These are phyloP conservation scores for Sequoia sempervirens DNA, from an alignment of 75 land plant genomes.

Conservation along the genomic window DNA sequence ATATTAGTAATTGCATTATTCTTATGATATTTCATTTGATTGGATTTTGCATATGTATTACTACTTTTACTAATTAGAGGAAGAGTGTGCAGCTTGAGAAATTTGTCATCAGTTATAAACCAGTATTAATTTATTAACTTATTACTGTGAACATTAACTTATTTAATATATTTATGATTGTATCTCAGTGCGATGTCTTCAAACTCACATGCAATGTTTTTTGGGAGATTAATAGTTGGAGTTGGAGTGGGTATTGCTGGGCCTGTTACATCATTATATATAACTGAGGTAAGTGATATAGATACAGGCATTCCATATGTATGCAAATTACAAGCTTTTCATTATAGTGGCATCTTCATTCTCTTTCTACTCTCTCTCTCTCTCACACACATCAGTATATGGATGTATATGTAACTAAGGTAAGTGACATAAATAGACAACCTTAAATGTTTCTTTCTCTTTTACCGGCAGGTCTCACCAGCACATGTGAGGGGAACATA, in stretches of 20 bases:
- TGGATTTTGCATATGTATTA: background rate
- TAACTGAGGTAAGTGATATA: conserved; percentile 66
- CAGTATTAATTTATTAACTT: background rate
- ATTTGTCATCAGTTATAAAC: background rate
- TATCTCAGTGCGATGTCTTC: conserved; percentile 65
- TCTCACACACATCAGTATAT: background rate
- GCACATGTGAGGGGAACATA: conserved; percentile 86
- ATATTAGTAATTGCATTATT: background rate
- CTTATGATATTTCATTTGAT: background rate
- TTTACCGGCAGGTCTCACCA: conserved; percentile 66
- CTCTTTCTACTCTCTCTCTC: background rate
- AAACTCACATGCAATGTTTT: conserved; percentile 59
- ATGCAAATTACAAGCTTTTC: background rate
- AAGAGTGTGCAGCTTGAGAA: background rate
- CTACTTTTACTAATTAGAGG: background rate
- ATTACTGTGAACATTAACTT: background rate
- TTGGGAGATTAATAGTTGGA: conserved; percentile 89
- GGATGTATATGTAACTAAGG: conserved; percentile 65
- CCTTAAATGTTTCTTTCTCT: background rate
- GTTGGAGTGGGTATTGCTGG: conserved; percentile 79
- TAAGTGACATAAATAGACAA: background rate
- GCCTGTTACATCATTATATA: conserved; percentile 82
- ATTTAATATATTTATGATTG: background rate
- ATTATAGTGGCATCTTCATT: background rate
- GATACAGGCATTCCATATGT: background rate